Base-by-base conservation (phyloP, 78 protist species). In the Dictyostelium citrinum region DNA sequence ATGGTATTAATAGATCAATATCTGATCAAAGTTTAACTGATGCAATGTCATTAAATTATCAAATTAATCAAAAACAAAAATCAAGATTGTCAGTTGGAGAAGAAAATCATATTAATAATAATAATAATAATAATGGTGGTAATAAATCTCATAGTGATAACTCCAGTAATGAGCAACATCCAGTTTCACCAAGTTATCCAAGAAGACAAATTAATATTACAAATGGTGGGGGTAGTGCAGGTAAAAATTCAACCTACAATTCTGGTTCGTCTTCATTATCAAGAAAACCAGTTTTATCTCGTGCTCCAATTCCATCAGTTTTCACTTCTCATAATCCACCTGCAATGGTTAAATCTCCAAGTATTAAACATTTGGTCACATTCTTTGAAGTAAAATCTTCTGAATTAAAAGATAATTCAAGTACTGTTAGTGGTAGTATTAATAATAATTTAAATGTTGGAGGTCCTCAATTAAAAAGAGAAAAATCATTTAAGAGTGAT, bases 261-360 rank as follows among this genome's bases (percentile, higher is more conserved):
- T 33, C 58, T 16, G 22, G 27, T 20, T 39, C 81, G 0, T 80
- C 58, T 31, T n/a, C 68, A 20, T 1, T 24, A 33, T 27, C 35
- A 33, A 49, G 12, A 17, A 80, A 58, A 80, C 84, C 84, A 17
- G 84, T 80, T n/a, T 35, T 80, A 35, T 80, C 84, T 4, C 39
- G 84, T 31, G 84, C 84, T 2, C 84, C 84, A 49, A 80, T 80
- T 80, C 86, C 86, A 61, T 11, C 90, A 31, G 37, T 71, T 20
- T 74, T 74, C 20, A 1, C 46, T 1, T 39, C 51, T 12, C 45
- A 14, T 20, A 22, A 16, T 58, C 41, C 60, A 14, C 72, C 37
- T n/a, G 49, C 43, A 1, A 14, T 78, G 31, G 67, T 46, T 29
- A 80, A 80, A 80, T 80, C 84, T 6, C 84, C 84, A 31, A 75